Evolutionary conservation across 2,329 filamentous ascomycete species (phyloP).

Genomic region (Chaetothyriales sp.): DNA sequence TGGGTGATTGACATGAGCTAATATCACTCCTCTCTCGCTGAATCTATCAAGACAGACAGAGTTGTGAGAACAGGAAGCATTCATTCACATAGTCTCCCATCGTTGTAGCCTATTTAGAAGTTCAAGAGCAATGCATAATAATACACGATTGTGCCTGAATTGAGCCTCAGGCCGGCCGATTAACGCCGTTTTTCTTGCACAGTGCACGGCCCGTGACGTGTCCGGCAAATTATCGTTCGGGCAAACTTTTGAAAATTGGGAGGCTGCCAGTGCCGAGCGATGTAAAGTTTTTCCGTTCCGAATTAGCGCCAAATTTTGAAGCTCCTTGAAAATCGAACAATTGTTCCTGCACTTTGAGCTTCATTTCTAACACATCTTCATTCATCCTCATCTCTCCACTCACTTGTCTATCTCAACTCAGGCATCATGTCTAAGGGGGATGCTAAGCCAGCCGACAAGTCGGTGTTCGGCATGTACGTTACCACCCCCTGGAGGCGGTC

Average conservation of each 20-base stretch:
- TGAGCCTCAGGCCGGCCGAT: background rate
- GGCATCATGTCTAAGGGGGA: conserved; percentile 34
- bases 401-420: conserved; percentile 20
- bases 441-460: conserved; percentile 37
- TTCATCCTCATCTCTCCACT: conserved; percentile 26
- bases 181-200: background rate
- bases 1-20: background rate
- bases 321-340: background rate
- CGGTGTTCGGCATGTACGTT: conserved; percentile 29
- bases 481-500: background rate
- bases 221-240: background rate
- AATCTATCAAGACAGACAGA: background rate
- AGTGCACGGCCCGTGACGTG: background rate
- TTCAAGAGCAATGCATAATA: background rate
- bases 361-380: conserved; percentile 17
- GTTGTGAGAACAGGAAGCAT: background rate
- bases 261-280: background rate
- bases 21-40: background rate
- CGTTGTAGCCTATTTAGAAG: background rate
- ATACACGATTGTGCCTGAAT: background rate
- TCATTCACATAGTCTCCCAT: background rate
- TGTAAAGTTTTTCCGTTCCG: background rate
- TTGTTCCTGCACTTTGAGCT: conserved; percentile 20
- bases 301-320: background rate
- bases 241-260: background rate